A percentile compares a stretch with the other conserved stretches of the same genome.
Evolutionary conservation across 1,284 basidiomycete genomes (phyloP).

Genomic region (Leccinum fallax): DNA sequence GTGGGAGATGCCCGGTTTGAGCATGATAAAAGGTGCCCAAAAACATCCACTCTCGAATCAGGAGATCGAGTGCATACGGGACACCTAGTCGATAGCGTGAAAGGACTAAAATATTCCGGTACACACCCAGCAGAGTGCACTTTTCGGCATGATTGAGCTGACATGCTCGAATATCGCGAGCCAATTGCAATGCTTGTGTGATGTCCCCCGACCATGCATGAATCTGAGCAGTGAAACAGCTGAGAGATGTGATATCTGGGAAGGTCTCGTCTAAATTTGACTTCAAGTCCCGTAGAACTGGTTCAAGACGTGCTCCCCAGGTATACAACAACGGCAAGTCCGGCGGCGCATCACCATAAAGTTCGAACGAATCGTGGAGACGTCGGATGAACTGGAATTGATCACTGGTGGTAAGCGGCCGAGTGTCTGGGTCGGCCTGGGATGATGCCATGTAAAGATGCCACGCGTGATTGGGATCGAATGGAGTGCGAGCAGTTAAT

Average conservation of each 20-base stretch:
- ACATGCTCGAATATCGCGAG: slow-evolving; percentile 27
- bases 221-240: slow-evolving; percentile 39
- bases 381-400: slow-evolving; percentile 38
- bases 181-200: slow-evolving; percentile 35
- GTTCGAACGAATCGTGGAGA: slow-evolving; percentile 34
- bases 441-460: slow-evolving; percentile 31
- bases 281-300: slow-evolving; percentile 37
- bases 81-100: slow-evolving; percentile 40
- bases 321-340: slow-evolving; percentile 31
- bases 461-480: slow-evolving; percentile 46
- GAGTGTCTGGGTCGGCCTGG: slow-evolving; percentile 12
- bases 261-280: slow-evolving; percentile 19
- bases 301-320: slow-evolving; percentile 43
- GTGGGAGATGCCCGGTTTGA: slow-evolving; percentile 14
- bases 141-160: slow-evolving; percentile 21
- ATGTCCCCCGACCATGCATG: slow-evolving; percentile 40
- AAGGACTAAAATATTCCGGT: slow-evolving; percentile 45
- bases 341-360: slow-evolving; percentile 22
- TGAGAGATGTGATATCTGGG: slow-evolving; percentile 21
- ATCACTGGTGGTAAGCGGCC: slow-evolving; percentile 23
- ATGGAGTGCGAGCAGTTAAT: slow-evolving; percentile 17
- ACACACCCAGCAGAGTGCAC: slow-evolving; percentile 36
- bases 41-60: slow-evolving; percentile 46
- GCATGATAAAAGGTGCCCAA: slow-evolving; percentile 37
- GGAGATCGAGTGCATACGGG: slow-evolving; percentile 44